phyloP scores from a whole-genome alignment of 2,329 filamentous ascomycete species.

The Paecilomyces dactylethromorphus region DNA sequence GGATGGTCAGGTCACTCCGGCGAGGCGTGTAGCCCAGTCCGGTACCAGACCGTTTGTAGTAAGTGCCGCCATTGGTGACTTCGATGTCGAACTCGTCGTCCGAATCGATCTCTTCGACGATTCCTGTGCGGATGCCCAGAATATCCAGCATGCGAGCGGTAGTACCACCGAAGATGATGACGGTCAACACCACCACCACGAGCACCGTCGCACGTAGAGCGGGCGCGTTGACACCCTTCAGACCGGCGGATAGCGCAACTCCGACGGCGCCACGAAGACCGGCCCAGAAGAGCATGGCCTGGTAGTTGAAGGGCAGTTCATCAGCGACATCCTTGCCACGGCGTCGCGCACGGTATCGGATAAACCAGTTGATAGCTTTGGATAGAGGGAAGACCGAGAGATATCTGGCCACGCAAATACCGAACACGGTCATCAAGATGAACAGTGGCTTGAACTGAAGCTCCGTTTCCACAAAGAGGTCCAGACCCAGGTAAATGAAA shows the following conservation, averaged over 20 bases:
- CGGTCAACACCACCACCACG: slow-evolving; percentile 92
- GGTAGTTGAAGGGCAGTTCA: slow-evolving; percentile 89
- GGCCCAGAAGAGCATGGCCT: slow-evolving; percentile 99
- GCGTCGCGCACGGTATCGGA: slow-evolving; percentile 74
- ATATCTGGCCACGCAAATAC: slow-evolving; percentile 88
- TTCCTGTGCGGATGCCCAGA: slow-evolving; percentile 88
- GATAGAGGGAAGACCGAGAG: slow-evolving; percentile 92
- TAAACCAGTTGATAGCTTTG: slow-evolving; percentile 83
- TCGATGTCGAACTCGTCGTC: slow-evolving; percentile 99
- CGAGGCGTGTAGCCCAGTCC: slow-evolving; percentile 73
- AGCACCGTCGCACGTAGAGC: slow-evolving; percentile 91
- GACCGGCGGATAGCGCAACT: slow-evolving; percentile 83
- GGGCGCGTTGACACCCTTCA: slow-evolving; percentile 73
- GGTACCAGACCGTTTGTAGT: slow-evolving; percentile 65
- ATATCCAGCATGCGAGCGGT: slow-evolving; percentile 98
- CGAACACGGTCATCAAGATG: slow-evolving; percentile 84
- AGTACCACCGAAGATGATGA: slow-evolving; percentile 97
- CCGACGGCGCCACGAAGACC: slow-evolving; percentile 92
- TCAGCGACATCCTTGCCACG: slow-evolving; percentile 71
- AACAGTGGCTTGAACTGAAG: slow-evolving; percentile 90
- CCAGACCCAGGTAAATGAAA: slow-evolving; percentile 95
- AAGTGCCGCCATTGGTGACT: slow-evolving; percentile 62
- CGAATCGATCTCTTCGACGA: slow-evolving; percentile 93
- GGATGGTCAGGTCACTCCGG: slow-evolving; percentile 52
- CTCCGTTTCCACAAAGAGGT: slow-evolving; percentile 84